Conservation (phyloP, 2,329 filamentous ascomycete genomes). For the Aureobasidium musti region DNA sequence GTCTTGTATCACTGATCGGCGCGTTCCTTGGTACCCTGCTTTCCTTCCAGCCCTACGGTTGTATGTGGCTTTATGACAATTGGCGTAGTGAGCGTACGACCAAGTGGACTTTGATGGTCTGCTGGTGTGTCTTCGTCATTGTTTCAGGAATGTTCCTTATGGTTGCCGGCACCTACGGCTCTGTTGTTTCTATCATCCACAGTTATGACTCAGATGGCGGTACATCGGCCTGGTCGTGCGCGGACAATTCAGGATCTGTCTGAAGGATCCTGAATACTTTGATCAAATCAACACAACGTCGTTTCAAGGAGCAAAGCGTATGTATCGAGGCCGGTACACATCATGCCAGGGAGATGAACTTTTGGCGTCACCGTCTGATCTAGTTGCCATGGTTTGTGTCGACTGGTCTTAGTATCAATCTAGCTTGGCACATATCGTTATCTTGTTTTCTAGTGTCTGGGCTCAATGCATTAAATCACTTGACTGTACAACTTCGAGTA, state of each 20-base stretch:
- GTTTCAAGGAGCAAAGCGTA: too few relatives aligned
- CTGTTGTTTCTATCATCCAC: conserved; percentile 46
- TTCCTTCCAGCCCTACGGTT: conserved; percentile 41
- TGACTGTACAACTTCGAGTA: too few relatives aligned
- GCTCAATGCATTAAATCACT: too few relatives aligned
- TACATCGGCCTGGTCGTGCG: conserved; percentile 48
- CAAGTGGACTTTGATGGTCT: conserved; percentile 33
- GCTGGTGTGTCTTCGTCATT: conserved; percentile 41
- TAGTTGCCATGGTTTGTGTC: too few relatives aligned
- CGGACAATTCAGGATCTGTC: conserved; percentile 45
- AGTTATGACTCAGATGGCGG: conserved; percentile 43
- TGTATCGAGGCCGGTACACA: too few relatives aligned
- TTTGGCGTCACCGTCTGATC: too few relatives aligned
- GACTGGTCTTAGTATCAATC: too few relatives aligned
- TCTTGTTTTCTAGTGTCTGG: too few relatives aligned
- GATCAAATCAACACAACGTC: too few relatives aligned
- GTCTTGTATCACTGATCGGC: conserved; percentile 36
- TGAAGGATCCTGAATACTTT: too few relatives aligned
- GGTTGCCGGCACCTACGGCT: conserved; percentile 51
- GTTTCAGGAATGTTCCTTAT: conserved; percentile 49
- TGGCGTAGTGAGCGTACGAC: conserved; percentile 37
- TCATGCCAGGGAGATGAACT: too few relatives aligned
- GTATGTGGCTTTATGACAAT: conserved; percentile 51
- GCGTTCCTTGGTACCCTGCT: conserved; percentile 36
- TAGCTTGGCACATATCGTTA: too few relatives aligned